Percentiles rank a stretch among this genome's conserved stretches.
Conservation (phyloP, 495 filamentous ascomycete genomes). For the Acidiella bohemica region DNA sequence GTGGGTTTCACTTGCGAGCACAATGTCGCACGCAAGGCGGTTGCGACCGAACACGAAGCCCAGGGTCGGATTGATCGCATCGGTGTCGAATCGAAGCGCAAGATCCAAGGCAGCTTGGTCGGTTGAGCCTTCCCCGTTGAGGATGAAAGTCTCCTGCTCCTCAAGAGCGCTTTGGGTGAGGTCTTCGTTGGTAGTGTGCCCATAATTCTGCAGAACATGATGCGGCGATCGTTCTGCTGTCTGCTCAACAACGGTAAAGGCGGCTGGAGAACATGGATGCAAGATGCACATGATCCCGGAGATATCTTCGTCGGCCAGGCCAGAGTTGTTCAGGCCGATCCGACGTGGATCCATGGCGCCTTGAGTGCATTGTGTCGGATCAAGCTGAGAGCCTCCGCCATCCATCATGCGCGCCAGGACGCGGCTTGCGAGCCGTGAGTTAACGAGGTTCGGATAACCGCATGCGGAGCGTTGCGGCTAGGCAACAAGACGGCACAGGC, state of each 20-base stretch:
- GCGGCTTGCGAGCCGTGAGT: too few relatives aligned
- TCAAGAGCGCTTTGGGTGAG: conserved; percentile 25
- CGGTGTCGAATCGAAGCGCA: conserved; percentile 63
- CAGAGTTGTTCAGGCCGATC: conserved; percentile 59
- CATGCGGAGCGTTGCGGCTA: conserved; percentile 2
- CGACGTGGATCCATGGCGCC: conserved; percentile 67
- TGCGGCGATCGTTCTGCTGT: conserved; percentile 39
- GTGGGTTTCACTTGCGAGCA: conserved; percentile 39
- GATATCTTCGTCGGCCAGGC: conserved; percentile 64
- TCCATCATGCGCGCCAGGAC: neutral
- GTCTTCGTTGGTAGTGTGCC: conserved; percentile 30
- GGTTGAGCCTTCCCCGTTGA: conserved; percentile 15
- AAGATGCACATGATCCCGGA: conserved; percentile 83
- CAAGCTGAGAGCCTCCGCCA: too few relatives aligned
- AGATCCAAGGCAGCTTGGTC: conserved; percentile 47
- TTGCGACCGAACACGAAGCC: conserved; percentile 87
- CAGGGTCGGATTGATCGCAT: conserved; percentile 43
- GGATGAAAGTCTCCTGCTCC: conserved; percentile 40
- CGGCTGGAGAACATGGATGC: conserved; percentile 59
- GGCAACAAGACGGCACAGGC: conserved; percentile 6
- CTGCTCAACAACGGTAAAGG: conserved; percentile 49
- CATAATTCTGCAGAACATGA: conserved; percentile 40
- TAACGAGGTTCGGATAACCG: too few relatives aligned
- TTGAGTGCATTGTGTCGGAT: conserved; percentile 60
- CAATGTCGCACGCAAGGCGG: conserved; percentile 53